phyloP scores from a whole-genome alignment of 345 rosid genomes.

The Crucihimalaya himalaica region DNA sequence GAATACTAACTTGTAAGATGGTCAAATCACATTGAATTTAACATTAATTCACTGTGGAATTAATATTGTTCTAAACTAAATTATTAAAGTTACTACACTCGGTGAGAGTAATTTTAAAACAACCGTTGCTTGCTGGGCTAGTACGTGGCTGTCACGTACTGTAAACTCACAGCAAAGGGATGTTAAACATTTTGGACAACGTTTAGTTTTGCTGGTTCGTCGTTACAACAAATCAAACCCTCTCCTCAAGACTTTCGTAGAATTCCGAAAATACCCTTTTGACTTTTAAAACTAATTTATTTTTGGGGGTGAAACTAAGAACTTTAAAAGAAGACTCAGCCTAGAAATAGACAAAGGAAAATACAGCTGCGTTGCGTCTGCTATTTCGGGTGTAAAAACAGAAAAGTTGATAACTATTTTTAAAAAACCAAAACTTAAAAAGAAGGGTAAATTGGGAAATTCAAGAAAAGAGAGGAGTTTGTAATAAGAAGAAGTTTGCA shows the following conservation, averaged over 20 bases:
- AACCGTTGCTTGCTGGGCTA: background rate
- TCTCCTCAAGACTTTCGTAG: conserved; percentile 20
- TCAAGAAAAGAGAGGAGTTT: background rate
- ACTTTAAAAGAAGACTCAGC: background rate
- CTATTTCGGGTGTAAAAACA: conserved; percentile 12
- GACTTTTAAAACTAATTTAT: background rate
- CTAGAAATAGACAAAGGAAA: conserved; percentile 19
- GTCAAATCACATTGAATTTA: conserved; percentile 29
- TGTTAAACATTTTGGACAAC: conserved; percentile 31
- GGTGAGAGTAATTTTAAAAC: background rate
- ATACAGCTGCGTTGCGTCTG: background rate
- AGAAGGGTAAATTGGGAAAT: conserved; percentile 50
- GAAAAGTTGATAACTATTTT: conserved; percentile 13
- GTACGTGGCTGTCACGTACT: conserved; percentile 41
- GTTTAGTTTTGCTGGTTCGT: conserved; percentile 37
- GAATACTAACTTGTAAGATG: conserved; percentile 9
- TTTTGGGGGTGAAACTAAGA: background rate
- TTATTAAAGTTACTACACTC: conserved; percentile 3
- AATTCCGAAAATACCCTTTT: conserved; percentile 28
- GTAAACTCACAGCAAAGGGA: conserved; percentile 33
- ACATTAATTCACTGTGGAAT: background rate
- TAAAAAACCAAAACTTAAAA: background rate
- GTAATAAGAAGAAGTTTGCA: conserved; percentile 34
- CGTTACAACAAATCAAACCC: conserved; percentile 53
- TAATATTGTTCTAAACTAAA: background rate